Evolutionary conservation across 2,329 filamentous ascomycete species (phyloP), one percentile per base, ranked within the genome.

Genomic region (Diplocarpon rosae): DNA sequence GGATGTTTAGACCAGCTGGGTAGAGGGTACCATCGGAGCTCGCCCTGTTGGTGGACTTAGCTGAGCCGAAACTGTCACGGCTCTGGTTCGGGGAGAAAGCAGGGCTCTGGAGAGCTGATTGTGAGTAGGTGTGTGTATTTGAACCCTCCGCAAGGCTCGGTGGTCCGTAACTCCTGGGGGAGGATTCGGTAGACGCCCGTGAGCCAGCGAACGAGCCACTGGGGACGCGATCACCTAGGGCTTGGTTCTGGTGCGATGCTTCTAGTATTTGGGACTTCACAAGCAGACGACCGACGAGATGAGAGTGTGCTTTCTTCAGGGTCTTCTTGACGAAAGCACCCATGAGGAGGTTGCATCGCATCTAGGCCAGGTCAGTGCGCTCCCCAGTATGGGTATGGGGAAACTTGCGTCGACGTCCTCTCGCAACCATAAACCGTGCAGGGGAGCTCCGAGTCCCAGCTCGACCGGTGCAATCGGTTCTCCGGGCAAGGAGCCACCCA

Each of bases 301-400:
- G 69, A 9, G 69, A 72, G 57, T 93, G 86, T 0, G 84, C 76
- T 58, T 83, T 85, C 56, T 84, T 84, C 37, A 93, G 71, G 12
- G 85, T 92, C 65, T 79, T 84, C 69, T 85, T 89, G 47, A 94
- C 83, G 58, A 93, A 93, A 7, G 68, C 66, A 0, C 79, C 72
- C 67, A 92, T 75, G 50, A 92, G 68, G 46, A 87, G 67, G 57
- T 88, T 90, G 66, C 86, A 93, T 46, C 75, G 75, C 70, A 94
- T 79, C 41, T 37, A 8, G 24, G 13, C 5, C 14, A 29, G n/a
- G 15, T 42, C 20, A 42, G 39, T n/a, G 14, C 3, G 10, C 6
- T 29, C 9, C 1, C 34, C 27, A n/a, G 11, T 29, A 14, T 11
- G 5, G 14, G 24, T n/a, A n/a, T n/a, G n/a, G n/a, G n/a, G n/a